Evolutionary conservation across 352 stramenopile species (phyloP).

Genomic region (Phytopythium aichiense): DNA sequence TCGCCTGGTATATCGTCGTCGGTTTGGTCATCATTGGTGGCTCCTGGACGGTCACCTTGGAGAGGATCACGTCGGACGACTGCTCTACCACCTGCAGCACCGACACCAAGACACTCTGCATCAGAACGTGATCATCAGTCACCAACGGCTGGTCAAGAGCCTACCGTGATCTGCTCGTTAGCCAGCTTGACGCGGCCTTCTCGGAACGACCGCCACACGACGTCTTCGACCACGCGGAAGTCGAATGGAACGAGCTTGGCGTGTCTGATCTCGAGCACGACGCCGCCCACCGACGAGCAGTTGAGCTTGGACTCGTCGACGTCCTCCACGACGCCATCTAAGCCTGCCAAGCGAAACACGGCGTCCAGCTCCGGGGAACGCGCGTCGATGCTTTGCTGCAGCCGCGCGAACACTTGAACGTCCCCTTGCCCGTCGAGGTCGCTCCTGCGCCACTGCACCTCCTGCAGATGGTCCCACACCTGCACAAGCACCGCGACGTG

Average conservation of each 20-base stretch:
- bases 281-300: background rate
- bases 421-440: background rate
- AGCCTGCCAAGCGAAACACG: background rate
- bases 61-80: background rate
- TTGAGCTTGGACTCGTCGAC: background rate
- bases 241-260: background rate
- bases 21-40: background rate
- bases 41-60: background rate
- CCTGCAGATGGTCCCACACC: constrained; percentile 1
- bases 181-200: background rate
- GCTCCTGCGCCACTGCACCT: background rate
- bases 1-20: background rate
- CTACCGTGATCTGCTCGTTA: background rate
- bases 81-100: background rate
- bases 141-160: background rate
- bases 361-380: background rate
- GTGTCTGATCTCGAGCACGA: background rate
- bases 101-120: background rate
- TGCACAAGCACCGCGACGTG: background rate
- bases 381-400: background rate
- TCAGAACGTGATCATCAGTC: background rate
- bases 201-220: background rate
- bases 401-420: background rate
- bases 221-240: background rate
- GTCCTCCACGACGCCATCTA: background rate